Conservation (phyloP, 202 grass and related monocot species). For the Thinopyrum obtusiflorum region DNA sequence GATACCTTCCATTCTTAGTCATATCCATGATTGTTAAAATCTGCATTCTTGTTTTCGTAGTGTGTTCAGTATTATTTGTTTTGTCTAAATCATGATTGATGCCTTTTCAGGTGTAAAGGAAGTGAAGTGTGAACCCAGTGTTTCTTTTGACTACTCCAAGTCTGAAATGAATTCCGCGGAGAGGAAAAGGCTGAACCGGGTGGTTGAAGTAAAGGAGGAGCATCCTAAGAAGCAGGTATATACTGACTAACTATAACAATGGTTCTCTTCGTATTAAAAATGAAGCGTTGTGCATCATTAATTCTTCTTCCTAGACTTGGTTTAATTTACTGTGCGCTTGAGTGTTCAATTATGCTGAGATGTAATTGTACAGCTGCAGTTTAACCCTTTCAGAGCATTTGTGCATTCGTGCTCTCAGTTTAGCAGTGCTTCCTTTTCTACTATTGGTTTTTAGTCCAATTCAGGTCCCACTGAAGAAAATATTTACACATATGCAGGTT, state of each 20-base stretch:
- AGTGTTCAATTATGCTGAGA: neutral
- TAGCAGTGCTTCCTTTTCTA: neutral
- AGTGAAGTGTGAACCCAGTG: slow-evolving; percentile 28
- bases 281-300: neutral
- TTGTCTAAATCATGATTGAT: neutral
- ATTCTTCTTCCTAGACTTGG: neutral
- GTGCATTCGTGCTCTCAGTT: slow-evolving; percentile 8
- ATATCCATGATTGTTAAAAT: neutral
- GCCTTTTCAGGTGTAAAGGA: slow-evolving; percentile 34
- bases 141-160: slow-evolving; percentile 17
- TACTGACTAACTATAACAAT: neutral
- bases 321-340: neutral
- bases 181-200: slow-evolving; percentile 38
- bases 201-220: slow-evolving; percentile 24
- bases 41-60: neutral
- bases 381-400: neutral
- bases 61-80: neutral
- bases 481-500: slow-evolving; percentile 45
- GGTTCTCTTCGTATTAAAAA: neutral
- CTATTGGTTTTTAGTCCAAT: neutral
- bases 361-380: slow-evolving; percentile 1
- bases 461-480: neutral
- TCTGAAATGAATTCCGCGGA: slow-evolving; percentile 2
- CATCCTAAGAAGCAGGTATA: slow-evolving; percentile 31
- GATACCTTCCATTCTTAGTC: slow-evolving; percentile 2